phyloP scores from a whole-genome alignment of 768 basidiomycete genomes.

The Trametes elegans region DNA sequence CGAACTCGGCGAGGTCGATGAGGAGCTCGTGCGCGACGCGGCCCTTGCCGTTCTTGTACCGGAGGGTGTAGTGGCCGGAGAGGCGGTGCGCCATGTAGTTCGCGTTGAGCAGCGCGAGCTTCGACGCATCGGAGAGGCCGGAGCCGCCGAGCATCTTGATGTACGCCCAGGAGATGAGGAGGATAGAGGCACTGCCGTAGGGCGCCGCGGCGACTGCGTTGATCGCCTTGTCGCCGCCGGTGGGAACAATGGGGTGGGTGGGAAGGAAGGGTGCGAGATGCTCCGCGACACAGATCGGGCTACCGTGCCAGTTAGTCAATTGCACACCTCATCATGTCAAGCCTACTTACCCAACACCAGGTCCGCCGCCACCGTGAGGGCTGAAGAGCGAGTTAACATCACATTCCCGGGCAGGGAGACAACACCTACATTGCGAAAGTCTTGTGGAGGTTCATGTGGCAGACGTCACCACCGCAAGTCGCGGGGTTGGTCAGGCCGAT shows the following conservation, averaged over 20 bases:
- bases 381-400: conserved; percentile 36
- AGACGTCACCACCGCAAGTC: conserved; percentile 96
- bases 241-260: conserved; percentile 71
- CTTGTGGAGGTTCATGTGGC: conserved; percentile 98
- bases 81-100: conserved; percentile 96
- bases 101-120: conserved; percentile 87
- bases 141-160: conserved; percentile 99
- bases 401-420: neutral
- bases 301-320: neutral
- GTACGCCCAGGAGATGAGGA: conserved; percentile 97
- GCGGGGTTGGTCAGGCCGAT: conserved; percentile 91
- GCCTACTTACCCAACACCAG: conserved; percentile 78
- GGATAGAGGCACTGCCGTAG: conserved; percentile 92
- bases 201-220: conserved; percentile 89
- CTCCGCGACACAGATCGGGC: conserved; percentile 91
- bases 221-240: conserved; percentile 70
- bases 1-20: conserved; percentile 95
- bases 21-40: conserved; percentile 95
- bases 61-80: conserved; percentile 77
- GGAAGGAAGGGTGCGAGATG: conserved; percentile 96
- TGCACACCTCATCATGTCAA: neutral
- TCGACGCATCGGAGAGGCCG: conserved; percentile 83
- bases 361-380: conserved; percentile 96
- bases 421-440: conserved; percentile 85
- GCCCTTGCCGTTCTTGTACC: conserved; percentile 87